phyloP scores from a whole-genome alignment of 257 asterid species.

The Salvia rosmarinus region DNA sequence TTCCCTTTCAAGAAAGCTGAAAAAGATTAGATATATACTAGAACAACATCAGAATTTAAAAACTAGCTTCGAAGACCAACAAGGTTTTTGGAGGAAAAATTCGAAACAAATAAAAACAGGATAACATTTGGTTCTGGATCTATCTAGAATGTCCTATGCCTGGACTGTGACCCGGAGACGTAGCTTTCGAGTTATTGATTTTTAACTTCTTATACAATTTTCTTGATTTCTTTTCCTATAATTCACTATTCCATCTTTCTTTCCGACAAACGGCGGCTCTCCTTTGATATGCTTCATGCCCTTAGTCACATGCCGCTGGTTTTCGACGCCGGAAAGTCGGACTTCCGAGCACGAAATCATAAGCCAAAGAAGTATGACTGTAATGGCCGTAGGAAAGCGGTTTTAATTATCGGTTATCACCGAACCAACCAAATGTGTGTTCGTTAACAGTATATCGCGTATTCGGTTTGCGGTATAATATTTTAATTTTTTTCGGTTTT shows the following conservation, averaged over 20 bases:
- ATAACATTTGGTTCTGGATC: background rate
- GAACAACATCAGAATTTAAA: background rate
- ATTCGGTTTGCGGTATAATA: too few species aligned
- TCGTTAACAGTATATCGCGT: too few species aligned
- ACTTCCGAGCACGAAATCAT: background rate
- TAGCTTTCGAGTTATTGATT: background rate
- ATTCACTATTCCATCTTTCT: background rate
- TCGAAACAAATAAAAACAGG: background rate
- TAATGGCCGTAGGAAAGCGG: background rate
- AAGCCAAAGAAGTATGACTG: background rate
- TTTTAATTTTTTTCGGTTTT: too few species aligned
- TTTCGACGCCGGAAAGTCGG: background rate
- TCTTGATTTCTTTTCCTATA: background rate
- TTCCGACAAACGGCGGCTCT: background rate
- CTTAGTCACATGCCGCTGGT: background rate
- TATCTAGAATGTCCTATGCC: conserved; percentile 22
- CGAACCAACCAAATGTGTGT: too few species aligned
- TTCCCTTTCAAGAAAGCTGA: too few species aligned
- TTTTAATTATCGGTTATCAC: too few species aligned
- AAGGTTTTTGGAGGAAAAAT: background rate
- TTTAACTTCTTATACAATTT: background rate
- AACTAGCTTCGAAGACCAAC: background rate
- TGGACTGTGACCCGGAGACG: conserved; percentile 23
- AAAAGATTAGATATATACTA: too few species aligned
- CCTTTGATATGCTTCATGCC: background rate